Conservation (phyloP, 2,329 filamentous ascomycete genomes). For the Cladophialophora exuberans region DNA sequence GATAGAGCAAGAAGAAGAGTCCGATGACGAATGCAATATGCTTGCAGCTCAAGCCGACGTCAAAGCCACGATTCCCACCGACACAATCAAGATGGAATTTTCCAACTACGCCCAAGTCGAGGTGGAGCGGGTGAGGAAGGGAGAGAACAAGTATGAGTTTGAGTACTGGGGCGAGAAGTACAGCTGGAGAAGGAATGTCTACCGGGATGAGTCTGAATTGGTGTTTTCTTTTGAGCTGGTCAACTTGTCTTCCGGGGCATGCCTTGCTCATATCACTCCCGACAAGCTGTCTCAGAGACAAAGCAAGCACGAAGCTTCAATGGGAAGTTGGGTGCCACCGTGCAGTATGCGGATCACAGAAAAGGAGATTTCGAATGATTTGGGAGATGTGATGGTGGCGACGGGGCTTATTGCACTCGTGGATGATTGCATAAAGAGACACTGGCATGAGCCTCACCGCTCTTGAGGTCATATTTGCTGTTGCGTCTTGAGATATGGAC, state of each 20-base stretch:
- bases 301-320: constrained; percentile 69
- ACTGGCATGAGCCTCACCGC: constrained; percentile 60
- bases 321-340: constrained; percentile 87
- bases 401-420: constrained; percentile 88
- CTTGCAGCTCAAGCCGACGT: constrained; percentile 27
- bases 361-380: constrained; percentile 59
- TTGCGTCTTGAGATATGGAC: constrained; percentile 3
- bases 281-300: constrained; percentile 74
- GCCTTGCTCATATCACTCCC: constrained; percentile 83
- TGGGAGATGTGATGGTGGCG: constrained; percentile 75
- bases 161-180: constrained; percentile 91
- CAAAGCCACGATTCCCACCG: constrained; percentile 55
- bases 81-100: constrained; percentile 88
- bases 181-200: constrained; percentile 75
- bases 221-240: constrained; percentile 80
- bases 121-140: constrained; percentile 64
- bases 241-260: constrained; percentile 64
- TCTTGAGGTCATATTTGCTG: constrained; percentile 18
- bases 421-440: constrained; percentile 85
- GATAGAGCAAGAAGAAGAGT: constrained; percentile 46
- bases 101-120: constrained; percentile 96
- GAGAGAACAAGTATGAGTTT: constrained; percentile 82
- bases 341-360: constrained; percentile 91
- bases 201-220: constrained; percentile 65
- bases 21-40: constrained; percentile 27